A percentile compares a stretch with the other conserved stretches of the same genome.
These are phyloP conservation scores for Cryomyces minteri DNA, from an alignment of 495 filamentous ascomycete genomes.

Conservation along the genomic window DNA sequence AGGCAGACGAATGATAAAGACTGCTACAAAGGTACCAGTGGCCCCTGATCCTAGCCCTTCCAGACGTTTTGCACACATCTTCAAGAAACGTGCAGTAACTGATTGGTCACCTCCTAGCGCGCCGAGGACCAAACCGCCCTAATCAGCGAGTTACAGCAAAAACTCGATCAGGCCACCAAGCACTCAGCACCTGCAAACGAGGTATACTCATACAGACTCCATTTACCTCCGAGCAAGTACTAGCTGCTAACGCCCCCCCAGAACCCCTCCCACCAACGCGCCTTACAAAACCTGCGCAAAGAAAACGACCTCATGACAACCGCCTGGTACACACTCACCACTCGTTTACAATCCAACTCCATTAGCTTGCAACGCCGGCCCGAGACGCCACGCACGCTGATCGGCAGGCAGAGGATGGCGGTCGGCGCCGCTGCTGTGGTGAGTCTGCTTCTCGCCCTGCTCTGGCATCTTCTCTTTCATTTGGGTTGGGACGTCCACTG, in stretches of 20 bases:
- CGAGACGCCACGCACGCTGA: constrained; percentile 72
- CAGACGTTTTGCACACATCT: no score
- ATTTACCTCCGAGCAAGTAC: no score
- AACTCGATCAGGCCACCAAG: no score
- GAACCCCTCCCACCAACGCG: not conserved
- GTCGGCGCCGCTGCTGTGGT: not conserved
- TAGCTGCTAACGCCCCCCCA: not conserved
- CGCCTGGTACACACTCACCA: constrained; percentile 82
- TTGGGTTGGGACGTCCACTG: no score
- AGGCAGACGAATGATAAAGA: not conserved
- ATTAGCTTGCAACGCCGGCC: constrained; percentile 55
- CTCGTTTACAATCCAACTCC: constrained; percentile 72
- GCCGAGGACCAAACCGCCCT: not conserved
- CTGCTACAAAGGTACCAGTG: not conserved
- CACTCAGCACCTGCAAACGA: no score
- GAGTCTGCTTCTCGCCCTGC: not conserved
- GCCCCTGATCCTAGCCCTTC: no score
- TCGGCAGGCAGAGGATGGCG: constrained; percentile 57
- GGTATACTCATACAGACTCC: no score
- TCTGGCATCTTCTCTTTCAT: no score
- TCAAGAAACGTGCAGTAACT: no score
- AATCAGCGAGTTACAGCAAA: not conserved
- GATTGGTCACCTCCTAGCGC: no score
- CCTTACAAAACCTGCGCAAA: constrained; percentile 26
- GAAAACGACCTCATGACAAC: constrained; percentile 74